Conservation (phyloP, 2,329 filamentous ascomycete species). For the Ophiostoma perfectum region DNA sequence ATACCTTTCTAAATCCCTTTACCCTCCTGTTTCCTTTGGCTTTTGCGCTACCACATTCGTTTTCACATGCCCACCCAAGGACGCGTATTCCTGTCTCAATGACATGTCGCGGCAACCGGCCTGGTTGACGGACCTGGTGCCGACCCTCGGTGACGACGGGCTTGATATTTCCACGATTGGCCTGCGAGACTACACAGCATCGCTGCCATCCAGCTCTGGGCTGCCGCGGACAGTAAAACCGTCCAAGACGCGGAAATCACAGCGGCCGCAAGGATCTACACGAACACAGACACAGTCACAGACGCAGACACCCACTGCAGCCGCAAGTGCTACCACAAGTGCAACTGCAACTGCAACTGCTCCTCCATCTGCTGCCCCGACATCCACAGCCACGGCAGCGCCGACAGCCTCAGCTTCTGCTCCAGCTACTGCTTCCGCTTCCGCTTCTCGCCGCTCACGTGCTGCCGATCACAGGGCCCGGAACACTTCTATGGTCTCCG, state of each 20-base stretch:
- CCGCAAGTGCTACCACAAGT: background rate
- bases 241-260: background rate
- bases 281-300: background rate
- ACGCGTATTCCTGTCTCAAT: background rate
- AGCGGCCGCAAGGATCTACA: constrained; percentile 10
- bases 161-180: constrained; percentile 1
- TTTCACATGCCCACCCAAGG: constrained; percentile 6
- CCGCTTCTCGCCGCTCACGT: constrained; percentile 1
- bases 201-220: background rate
- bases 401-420: background rate
- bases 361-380: background rate
- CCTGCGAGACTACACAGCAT: background rate
- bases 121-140: constrained; percentile 13
- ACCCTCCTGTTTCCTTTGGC: background rate
- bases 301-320: background rate
- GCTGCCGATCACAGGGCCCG: background rate
- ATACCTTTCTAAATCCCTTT: background rate
- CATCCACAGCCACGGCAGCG: background rate
- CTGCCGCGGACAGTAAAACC: constrained; percentile 1
- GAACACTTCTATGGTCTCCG: constrained; percentile 13
- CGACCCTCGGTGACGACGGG: constrained; percentile 6
- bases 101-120: constrained; percentile 22
- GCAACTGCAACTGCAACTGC: background rate
- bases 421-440: background rate
- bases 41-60: background rate